Conservation (phyloP, 2,329 filamentous ascomycete genomes). For the Diplodia scrobiculata region DNA sequence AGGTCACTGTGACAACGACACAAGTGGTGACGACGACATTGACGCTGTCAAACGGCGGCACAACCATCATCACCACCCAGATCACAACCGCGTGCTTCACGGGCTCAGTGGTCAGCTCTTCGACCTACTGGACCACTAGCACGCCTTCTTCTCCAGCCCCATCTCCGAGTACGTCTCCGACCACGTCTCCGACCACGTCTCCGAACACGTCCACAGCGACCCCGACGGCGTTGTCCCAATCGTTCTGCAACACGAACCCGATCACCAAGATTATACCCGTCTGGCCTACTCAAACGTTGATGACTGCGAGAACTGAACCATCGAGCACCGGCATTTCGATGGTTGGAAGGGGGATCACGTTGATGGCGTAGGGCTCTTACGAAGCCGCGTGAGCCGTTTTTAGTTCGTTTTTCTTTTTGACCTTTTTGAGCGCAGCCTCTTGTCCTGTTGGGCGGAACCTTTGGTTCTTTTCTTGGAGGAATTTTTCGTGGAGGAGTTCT, state of each 20-base stretch:
- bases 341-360: neutral
- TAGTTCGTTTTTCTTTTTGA: neutral
- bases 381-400: neutral
- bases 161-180: neutral
- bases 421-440: neutral
- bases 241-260: slow-evolving; percentile 16
- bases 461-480: no score
- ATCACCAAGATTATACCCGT: slow-evolving; percentile 8
- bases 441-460: neutral
- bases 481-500: neutral
- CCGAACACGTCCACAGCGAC: neutral
- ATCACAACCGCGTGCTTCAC: slow-evolving; percentile 18
- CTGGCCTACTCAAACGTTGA: neutral
- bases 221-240: neutral
- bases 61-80: slow-evolving; percentile 8
- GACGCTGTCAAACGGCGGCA: slow-evolving; percentile 6
- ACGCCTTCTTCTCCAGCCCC: neutral
- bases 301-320: neutral
- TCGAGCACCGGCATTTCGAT: neutral
- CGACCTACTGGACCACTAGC: slow-evolving; percentile 20
- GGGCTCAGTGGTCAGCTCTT: slow-evolving; percentile 8
- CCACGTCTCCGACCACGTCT: neutral
- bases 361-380: neutral
- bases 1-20: slow-evolving; percentile 13
- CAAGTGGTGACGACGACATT: neutral